These are phyloP conservation scores for Boletus patriciae DNA, from an alignment of 768 basidiomycete species.

Conservation along the genomic window DNA sequence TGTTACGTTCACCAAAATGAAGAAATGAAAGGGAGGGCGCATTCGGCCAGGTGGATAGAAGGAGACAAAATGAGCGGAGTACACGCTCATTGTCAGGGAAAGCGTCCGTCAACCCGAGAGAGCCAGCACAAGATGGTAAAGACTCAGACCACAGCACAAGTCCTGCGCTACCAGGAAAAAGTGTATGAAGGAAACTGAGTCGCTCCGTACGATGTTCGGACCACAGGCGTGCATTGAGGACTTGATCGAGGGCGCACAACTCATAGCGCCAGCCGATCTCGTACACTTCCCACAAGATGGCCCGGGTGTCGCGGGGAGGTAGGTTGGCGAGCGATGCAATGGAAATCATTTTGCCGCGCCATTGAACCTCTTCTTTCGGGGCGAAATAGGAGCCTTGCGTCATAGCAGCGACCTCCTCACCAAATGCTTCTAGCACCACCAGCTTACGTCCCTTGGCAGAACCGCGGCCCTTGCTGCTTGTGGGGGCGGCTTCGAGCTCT, in stretches of 20 bases:
- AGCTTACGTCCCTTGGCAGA: not conserved
- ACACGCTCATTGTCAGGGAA: not conserved
- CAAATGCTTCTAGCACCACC: not conserved
- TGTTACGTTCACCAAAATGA: not conserved
- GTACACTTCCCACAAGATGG: constrained; percentile 19
- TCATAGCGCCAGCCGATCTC: constrained; percentile 23
- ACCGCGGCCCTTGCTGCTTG: not conserved
- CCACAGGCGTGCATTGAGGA: constrained; percentile 6
- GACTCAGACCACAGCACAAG: not conserved
- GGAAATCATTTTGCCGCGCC: not conserved
- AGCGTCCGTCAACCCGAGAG: not conserved
- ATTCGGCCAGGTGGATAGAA: not conserved
- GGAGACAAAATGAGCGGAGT: not conserved
- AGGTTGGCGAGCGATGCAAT: not conserved
- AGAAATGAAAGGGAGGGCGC: not conserved
- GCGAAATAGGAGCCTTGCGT: not conserved
- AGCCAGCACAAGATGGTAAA: not conserved
- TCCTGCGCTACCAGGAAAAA: constrained; percentile 1
- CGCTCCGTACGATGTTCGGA: not conserved
- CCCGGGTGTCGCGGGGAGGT: not conserved
- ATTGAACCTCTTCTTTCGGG: not conserved
- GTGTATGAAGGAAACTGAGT: not conserved
- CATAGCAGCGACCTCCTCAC: not conserved
- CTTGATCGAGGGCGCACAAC: constrained; percentile 18
- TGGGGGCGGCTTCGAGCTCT: not conserved